Base-by-base conservation (phyloP, 352 stramenopile genomes). In the Globisporangium spiculum region DNA sequence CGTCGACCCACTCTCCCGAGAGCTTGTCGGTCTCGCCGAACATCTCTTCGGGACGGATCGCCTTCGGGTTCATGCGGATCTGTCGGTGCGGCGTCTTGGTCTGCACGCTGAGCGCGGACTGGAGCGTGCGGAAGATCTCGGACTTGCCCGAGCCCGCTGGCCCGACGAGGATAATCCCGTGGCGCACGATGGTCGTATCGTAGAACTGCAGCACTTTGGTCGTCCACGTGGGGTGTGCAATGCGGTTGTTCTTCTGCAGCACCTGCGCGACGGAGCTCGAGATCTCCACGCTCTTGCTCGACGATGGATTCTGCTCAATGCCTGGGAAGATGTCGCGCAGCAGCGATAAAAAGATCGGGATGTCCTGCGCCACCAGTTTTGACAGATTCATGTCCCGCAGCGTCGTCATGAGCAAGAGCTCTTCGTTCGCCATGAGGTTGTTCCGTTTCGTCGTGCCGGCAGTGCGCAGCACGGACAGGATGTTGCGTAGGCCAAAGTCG, bases 381-480 rank as follows among this genome's bases (percentile, higher is more conserved):
- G 90, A 94, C 4, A 98, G 72, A 61, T 98, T 98, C 72, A 93
- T 97, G 75, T 98, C 93, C 0, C 97, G 82, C 48, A 99, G 80
- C 14, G 96, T 99, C 12, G 96, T 91, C 82, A 98, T 98, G 41
- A 99, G 80, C 22, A 99, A 74, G 46, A 98, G 86, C 52, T 96
- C 88, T 76, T 99, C 97, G 32, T 89, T 89, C 27, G 91, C 92
- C 68, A 98, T 90, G 6, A 94, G 71, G 66, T 99, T 98, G 27
- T 97, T 84, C 10, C 97, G 90, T 81, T 99, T 99, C 14, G 91
- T 98, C 46, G 93, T 83, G 22, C 97, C 97, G 26, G 96, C 97
- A 12, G 95, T 99, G n/a, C 94, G 85, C 32, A 99, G 75, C 9
- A 99, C 97, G 0, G 93, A 98, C 18, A 99, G 73, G 64, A 99